Evolutionary conservation across 805 yeast species (phyloP).

Genomic region (Nakazawaea laoshanensis): DNA sequence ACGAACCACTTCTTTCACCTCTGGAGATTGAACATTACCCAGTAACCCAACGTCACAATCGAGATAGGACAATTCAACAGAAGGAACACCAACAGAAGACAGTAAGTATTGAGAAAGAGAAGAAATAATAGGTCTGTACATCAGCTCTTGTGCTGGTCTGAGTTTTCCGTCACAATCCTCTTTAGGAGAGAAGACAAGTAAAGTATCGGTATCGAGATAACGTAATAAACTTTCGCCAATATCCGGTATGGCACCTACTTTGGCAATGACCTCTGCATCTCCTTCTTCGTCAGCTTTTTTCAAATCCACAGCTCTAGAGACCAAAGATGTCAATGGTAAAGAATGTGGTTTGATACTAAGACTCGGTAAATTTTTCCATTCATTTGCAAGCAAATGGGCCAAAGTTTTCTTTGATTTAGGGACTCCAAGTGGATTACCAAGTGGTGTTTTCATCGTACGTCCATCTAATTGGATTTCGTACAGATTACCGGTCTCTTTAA

Average conservation of each 20-base stretch:
- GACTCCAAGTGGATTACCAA: slow-evolving; percentile 61
- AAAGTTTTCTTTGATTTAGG: slow-evolving; percentile 52
- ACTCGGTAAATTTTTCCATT: slow-evolving; percentile 73
- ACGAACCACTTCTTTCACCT: slow-evolving; percentile 51
- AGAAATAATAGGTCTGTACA: slow-evolving; percentile 65
- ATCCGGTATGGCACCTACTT: slow-evolving; percentile 52
- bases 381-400: slow-evolving; percentile 74
- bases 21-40: slow-evolving; percentile 66
- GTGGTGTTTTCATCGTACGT: slow-evolving; percentile 76
- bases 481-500: slow-evolving; percentile 22
- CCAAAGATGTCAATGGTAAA: slow-evolving; percentile 81
- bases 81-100: slow-evolving; percentile 21
- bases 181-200: slow-evolving; percentile 75
- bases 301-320: slow-evolving; percentile 82
- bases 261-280: slow-evolving; percentile 42
- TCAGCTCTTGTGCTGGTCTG: slow-evolving; percentile 70
- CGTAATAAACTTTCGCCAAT: slow-evolving; percentile 58
- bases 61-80: slow-evolving; percentile 41
- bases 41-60: slow-evolving; percentile 85
- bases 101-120: slow-evolving; percentile 57
- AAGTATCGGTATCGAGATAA: slow-evolving; percentile 90
- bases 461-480: slow-evolving; percentile 60
- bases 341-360: slow-evolving; percentile 66
- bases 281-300: slow-evolving; percentile 27
- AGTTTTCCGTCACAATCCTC: slow-evolving; percentile 78